Evolutionary conservation across 2,329 filamentous ascomycete genomes (phyloP).

Genomic region (Venturiaceae sp.): DNA sequence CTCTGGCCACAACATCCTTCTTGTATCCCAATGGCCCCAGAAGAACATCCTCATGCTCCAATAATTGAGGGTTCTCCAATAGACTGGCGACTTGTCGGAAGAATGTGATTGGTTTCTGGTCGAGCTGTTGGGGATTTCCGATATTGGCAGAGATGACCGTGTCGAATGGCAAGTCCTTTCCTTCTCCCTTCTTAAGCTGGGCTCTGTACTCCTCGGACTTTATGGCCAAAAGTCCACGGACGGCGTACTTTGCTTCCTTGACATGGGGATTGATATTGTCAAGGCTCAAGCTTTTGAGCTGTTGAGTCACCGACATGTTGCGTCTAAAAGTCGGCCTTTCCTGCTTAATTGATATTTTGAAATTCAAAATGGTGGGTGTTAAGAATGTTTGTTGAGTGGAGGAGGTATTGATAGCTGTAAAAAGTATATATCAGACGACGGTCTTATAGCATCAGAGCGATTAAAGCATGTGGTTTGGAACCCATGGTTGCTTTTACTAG

Average conservation of each 20-base stretch:
- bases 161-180: constrained; percentile 67
- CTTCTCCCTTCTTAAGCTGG: constrained; percentile 51
- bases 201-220: constrained; percentile 87
- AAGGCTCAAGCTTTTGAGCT: constrained; percentile 45
- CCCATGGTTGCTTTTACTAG: not conserved
- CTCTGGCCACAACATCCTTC: constrained; percentile 77
- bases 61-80: constrained; percentile 76
- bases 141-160: constrained; percentile 96
- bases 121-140: constrained; percentile 95
- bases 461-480: not conserved
- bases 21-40: constrained; percentile 73
- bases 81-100: constrained; percentile 94
- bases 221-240: constrained; percentile 89
- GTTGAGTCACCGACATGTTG: constrained; percentile 3
- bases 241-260: constrained; percentile 84
- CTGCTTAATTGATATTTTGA: not conserved
- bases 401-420: not conserved
- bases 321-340: not conserved
- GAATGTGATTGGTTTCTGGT: constrained; percentile 98
- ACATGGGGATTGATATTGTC: constrained; percentile 91
- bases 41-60: constrained; percentile 76
- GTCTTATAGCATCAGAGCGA: not conserved
- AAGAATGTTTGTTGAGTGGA: not conserved
- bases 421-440: not conserved
- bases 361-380: not conserved